These are phyloP conservation scores for Porphyrellus sp. DNA, from an alignment of 1,284 basidiomycete genomes.

Conservation along the genomic window DNA sequence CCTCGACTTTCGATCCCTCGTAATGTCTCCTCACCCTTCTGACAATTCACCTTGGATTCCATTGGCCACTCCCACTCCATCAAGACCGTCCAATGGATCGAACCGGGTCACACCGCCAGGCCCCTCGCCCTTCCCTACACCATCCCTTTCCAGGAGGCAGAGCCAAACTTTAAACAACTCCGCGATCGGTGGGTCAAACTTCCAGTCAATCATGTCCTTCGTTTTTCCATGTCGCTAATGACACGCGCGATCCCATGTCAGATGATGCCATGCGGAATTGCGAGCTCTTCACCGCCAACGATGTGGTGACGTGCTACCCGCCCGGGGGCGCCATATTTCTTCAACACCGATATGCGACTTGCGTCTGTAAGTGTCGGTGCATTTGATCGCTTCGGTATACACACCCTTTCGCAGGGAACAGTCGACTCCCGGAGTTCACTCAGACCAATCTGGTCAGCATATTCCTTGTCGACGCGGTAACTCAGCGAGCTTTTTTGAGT, in stretches of 20 bases:
- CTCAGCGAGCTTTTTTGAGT: conserved; percentile 45
- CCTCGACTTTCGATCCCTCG: conserved; percentile 20
- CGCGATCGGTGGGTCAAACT: conserved; percentile 41
- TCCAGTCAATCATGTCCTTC: conserved; percentile 12
- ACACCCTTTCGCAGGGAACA: conserved; percentile 47
- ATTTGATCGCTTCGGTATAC: conserved; percentile 14
- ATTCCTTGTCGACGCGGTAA: conserved; percentile 68
- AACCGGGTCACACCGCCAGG: conserved; percentile 23
- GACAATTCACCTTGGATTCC: conserved; percentile 41
- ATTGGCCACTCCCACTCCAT: conserved; percentile 34
- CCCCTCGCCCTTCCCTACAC: conserved; percentile 14
- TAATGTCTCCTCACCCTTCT: conserved; percentile 37
- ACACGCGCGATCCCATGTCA: conserved; percentile 20
- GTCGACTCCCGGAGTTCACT: conserved; percentile 42
- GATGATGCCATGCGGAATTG: conserved; percentile 37
- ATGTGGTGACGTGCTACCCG: conserved; percentile 71
- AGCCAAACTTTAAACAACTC: conserved; percentile 38
- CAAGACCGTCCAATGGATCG: conserved; percentile 24
- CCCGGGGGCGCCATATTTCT: conserved; percentile 46
- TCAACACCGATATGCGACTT: conserved; percentile 68
- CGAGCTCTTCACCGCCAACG: conserved; percentile 51
- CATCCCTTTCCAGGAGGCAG: conserved; percentile 22
- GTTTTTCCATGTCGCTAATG: conserved; percentile 10
- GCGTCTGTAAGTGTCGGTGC: conserved; percentile 62
- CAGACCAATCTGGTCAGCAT: conserved; percentile 56